Base-by-base conservation (phyloP, 352 stramenopile species). In the Phytophthora capsici region DNA sequence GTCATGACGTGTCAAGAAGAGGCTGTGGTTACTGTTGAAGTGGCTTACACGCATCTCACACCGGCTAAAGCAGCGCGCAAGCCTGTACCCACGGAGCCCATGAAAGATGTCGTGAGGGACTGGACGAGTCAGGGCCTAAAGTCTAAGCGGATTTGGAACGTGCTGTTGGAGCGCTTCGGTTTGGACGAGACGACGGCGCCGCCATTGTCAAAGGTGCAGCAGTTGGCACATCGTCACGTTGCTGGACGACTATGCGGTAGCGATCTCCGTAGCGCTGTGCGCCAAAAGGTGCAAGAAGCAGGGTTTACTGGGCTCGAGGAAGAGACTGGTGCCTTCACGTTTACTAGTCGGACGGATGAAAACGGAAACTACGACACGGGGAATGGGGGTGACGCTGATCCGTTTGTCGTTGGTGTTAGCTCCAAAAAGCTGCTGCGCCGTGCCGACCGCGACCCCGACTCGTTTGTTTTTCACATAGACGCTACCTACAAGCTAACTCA, bases 401-500 rank as follows among this genome's bases (percentile, higher is more conserved):
- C 54, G 0, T 70, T 69, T 9, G 45, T 70, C 1, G 14, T 66
- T 1, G 59, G 36, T 1, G 19, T 69, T 14, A 68, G 26, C 30
- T 9, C 64, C 1, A 67, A 65, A 25, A 57, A 56, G 17, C 47
- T 69, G 13, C 32, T 69, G 4, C 25, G 49, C 6, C 43, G 30
- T 9, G 41, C 26, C 1, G 48, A 66, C 14, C 48, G 49, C 1
- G 51, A 63, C 4, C 36, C 51, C 1, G 1, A 2, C 0, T 54
- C 55, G 2, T 71, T 71, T 16, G 56, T 68, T 3, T 28, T 77
- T 17, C 69, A 78, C 25, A n/a, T 73, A 1, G 61, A 78, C 26
- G 66, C 62, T 0, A 75, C 71, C 0, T 79, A 64, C 57, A 75
- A 79, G 55, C 32, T 66, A 1, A 73, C 62, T 0, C 52, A 68